phyloP scores from a whole-genome alignment of 257 asterid species.

The Solanum okadae region DNA sequence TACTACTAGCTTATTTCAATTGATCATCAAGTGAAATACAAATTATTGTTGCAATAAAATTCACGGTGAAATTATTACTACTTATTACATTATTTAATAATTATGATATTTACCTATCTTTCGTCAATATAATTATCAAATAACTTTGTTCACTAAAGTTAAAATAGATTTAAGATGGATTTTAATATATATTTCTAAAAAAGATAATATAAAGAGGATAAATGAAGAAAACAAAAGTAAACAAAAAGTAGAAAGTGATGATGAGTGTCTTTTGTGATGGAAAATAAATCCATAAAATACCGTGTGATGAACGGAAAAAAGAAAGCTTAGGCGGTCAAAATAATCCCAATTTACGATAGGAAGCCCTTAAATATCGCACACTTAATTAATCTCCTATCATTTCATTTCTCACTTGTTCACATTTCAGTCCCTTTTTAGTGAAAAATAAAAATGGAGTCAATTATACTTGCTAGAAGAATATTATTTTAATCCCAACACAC shows the following conservation, averaged over 20 bases:
- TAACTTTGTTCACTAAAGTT: background rate
- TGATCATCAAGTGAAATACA: background rate
- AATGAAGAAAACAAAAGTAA: background rate
- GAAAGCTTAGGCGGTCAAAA: background rate
- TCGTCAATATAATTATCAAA: background rate
- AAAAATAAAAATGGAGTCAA: background rate
- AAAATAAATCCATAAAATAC: background rate
- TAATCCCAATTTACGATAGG: background rate
- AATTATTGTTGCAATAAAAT: background rate
- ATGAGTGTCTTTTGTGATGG: background rate
- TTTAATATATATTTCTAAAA: too few species aligned
- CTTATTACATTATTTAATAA: background rate
- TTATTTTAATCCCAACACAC: background rate
- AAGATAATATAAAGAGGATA: background rate
- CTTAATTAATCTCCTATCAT: background rate
- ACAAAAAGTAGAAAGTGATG: background rate
- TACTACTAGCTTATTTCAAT: background rate
- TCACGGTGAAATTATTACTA: background rate
- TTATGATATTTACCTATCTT: background rate
- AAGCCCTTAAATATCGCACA: background rate
- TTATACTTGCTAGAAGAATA: background rate
- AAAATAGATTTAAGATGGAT: background rate
- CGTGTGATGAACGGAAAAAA: background rate
- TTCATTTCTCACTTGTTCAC: background rate
- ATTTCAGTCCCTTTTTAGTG: background rate